Percentiles rank a stretch among this genome's conserved stretches.
Evolutionary conservation across 345 rosid genomes (phyloP).

Genomic region (Populus nigra): DNA sequence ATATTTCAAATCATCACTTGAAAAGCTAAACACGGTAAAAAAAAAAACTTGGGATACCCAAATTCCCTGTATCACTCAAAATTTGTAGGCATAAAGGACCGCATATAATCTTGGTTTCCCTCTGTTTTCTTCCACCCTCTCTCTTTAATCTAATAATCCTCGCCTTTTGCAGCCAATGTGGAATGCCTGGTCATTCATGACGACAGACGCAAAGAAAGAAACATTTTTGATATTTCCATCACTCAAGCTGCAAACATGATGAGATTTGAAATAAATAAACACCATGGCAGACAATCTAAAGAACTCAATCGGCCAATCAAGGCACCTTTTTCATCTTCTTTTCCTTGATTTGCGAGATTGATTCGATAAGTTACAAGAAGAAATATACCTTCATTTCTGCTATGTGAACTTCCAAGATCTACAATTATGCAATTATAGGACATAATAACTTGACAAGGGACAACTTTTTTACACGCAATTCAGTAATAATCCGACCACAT

Average conservation of each 20-base stretch:
- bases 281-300: neutral
- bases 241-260: constrained; percentile 6
- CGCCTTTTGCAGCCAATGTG: constrained; percentile 1
- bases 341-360: neutral
- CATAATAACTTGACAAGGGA: neutral
- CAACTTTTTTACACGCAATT: neutral
- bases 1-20: too few relatives aligned
- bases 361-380: neutral
- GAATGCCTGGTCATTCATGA: constrained; percentile 12
- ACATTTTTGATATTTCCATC: constrained; percentile 3
- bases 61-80: constrained; percentile 17
- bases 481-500: neutral
- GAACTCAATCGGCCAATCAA: neutral
- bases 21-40: too few relatives aligned
- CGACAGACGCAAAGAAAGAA: constrained; percentile 2
- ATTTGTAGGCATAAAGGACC: constrained; percentile 13
- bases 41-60: constrained; percentile 1
- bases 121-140: neutral
- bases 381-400: constrained; percentile 21
- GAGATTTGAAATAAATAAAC: neutral
- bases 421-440: constrained; percentile 7
- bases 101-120: neutral
- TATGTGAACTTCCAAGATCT: constrained; percentile 16
- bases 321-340: neutral
- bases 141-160: neutral